A percentile compares a stretch with the other conserved stretches of the same genome.
phyloP scores from a whole-genome alignment of 768 basidiomycete genomes.

The Mycena olivaceomarginata region DNA sequence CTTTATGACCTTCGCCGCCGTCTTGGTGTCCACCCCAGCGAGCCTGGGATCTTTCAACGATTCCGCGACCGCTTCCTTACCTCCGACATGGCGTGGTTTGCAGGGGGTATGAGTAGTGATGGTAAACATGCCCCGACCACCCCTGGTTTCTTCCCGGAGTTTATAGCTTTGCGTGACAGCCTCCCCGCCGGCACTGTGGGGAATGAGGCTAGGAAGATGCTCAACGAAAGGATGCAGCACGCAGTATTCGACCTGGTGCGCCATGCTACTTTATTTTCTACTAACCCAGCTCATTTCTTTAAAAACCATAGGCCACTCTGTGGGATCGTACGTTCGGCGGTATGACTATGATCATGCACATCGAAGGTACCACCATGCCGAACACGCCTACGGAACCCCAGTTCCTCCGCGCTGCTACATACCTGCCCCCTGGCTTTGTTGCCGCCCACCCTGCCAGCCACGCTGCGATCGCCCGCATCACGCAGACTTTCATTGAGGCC shows the following conservation, averaged over 20 bases:
- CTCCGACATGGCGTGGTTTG: conserved; percentile 24
- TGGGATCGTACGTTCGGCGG: neutral
- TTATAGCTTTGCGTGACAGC: neutral
- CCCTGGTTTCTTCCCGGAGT: neutral
- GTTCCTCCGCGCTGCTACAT: neutral
- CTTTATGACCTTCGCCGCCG: conserved; percentile 19
- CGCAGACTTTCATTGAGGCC: conserved; percentile 11
- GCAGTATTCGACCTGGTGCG: conserved; percentile 19
- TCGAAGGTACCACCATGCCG: conserved; percentile 3
- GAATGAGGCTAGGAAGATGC: neutral
- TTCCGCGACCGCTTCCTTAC: neutral
- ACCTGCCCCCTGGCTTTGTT: conserved; percentile 9
- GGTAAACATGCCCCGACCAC: neutral
- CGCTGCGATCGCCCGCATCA: neutral
- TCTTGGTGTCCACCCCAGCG: neutral
- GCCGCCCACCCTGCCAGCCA: neutral
- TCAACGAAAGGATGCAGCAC: neutral
- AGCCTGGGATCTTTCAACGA: neutral
- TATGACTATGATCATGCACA: conserved; percentile 7
- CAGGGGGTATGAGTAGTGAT: conserved; percentile 6
- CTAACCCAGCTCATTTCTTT: neutral
- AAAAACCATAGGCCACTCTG: conserved; percentile 8
- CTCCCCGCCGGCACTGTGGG: neutral
- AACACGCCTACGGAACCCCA: conserved; percentile 2
- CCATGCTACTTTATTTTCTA: neutral